A percentile compares a stretch with the other conserved stretches of the same genome.
phyloP scores from a whole-genome alignment of 2,329 filamentous ascomycete species.

The Fusarium sp. region DNA sequence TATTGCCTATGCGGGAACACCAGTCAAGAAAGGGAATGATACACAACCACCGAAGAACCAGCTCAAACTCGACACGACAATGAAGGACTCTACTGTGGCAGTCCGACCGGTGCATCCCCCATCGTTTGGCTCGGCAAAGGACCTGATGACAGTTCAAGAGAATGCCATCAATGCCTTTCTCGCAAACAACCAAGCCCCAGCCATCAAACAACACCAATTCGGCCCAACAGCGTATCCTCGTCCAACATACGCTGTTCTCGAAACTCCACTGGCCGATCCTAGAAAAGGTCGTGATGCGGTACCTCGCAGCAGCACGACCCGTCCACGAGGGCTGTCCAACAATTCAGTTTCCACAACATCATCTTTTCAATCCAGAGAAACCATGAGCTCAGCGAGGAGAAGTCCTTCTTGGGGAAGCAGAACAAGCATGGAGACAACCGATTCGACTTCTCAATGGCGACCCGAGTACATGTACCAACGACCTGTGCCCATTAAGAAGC shows the following conservation, averaged over 20 bases:
- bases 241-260: constrained; percentile 52
- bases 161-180: constrained; percentile 35
- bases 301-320: constrained; percentile 50
- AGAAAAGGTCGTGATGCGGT: constrained; percentile 40
- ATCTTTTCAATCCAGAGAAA: constrained; percentile 51
- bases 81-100: constrained; percentile 44
- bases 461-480: constrained; percentile 43
- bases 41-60: constrained; percentile 22
- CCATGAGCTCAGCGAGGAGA: constrained; percentile 46
- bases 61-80: constrained; percentile 27
- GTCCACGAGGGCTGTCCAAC: constrained; percentile 55
- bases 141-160: constrained; percentile 41
- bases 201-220: constrained; percentile 15
- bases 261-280: constrained; percentile 46
- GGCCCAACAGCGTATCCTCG: constrained; percentile 45
- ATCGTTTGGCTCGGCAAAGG: constrained; percentile 36
- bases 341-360: constrained; percentile 46
- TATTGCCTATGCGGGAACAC: constrained; percentile 38
- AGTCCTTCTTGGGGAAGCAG: constrained; percentile 54
- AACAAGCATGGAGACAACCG: constrained; percentile 58
- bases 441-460: constrained; percentile 47
- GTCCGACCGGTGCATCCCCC: constrained; percentile 42
- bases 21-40: constrained; percentile 29
- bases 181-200: constrained; percentile 24
- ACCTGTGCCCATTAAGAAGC: constrained; percentile 42